Evolutionary conservation across 176 grass and related monocot genomes (phyloP).

Genomic region (Oryza glaberrima): DNA sequence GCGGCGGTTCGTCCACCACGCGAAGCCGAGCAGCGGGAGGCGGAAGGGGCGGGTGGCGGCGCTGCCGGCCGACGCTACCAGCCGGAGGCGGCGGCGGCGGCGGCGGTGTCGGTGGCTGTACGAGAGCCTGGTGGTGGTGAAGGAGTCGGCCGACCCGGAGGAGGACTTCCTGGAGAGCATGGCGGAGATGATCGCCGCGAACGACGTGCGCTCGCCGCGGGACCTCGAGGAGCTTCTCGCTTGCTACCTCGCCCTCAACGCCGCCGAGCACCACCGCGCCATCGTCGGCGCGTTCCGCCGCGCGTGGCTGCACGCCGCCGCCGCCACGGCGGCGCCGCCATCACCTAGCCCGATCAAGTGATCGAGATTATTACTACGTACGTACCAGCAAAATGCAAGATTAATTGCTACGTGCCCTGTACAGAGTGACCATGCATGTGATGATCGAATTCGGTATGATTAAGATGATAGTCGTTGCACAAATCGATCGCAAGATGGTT

Average conservation of each 20-base stretch:
- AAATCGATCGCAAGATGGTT: neutral
- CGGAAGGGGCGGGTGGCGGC: constrained; percentile 20
- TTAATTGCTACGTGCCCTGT: constrained; percentile 4
- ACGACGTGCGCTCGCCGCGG: constrained; percentile 47
- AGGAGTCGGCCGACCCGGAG: constrained; percentile 64
- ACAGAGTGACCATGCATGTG: constrained; percentile 4
- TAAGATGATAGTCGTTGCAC: neutral
- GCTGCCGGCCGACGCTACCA: neutral
- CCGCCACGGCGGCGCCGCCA: neutral
- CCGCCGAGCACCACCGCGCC: constrained; percentile 64
- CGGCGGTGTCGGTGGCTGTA: constrained; percentile 31
- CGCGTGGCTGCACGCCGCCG: constrained; percentile 43
- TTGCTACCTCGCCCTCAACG: constrained; percentile 87
- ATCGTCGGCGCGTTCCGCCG: constrained; percentile 75
- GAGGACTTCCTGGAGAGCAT: constrained; percentile 82
- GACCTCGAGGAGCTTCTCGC: constrained; percentile 69
- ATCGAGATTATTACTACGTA: constrained; percentile 9
- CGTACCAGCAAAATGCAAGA: neutral
- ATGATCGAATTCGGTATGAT: neutral
- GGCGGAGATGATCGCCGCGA: constrained; percentile 72
- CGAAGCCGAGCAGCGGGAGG: neutral
- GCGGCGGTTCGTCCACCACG: constrained; percentile 17
- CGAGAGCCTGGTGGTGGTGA: constrained; percentile 72
- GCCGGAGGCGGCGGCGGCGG: neutral
- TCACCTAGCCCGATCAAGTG: neutral